phyloP scores from a whole-genome alignment of 2,329 filamentous ascomycete species.

The Fusarium sp. region DNA sequence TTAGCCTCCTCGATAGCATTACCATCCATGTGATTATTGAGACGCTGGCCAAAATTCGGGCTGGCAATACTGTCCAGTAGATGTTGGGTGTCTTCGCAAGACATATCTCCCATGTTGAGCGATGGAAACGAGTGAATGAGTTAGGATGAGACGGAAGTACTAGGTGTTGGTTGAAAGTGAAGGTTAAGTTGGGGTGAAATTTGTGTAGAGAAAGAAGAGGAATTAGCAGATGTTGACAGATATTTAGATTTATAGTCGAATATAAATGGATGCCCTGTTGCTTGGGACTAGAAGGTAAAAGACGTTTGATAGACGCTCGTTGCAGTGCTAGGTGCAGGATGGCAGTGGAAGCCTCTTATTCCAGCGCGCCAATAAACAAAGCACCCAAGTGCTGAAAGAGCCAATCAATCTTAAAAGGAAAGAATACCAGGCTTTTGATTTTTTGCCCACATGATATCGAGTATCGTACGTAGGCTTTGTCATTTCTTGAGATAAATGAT shows the following conservation, averaged over 20 bases:
- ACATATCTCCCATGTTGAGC: not conserved
- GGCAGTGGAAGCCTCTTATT: not conserved
- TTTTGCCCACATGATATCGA: not conserved
- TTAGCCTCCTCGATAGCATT: not conserved
- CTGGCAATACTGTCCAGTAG: not conserved
- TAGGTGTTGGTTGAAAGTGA: not conserved
- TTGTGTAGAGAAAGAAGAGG: not conserved
- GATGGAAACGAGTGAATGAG: not conserved
- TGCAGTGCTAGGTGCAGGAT: not conserved
- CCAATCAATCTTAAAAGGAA: slow-evolving; percentile 5
- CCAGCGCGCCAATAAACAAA: slow-evolving; percentile 2
- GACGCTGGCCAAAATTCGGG: accelerated
- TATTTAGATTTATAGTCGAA: not conserved
- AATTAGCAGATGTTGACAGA: not conserved
- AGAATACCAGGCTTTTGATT: not conserved
- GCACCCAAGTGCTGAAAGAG: not conserved
- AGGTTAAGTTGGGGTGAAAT: not conserved
- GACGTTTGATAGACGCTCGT: not conserved
- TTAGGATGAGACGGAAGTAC: not conserved
- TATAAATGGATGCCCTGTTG: not conserved
- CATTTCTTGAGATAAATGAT: too few species aligned
- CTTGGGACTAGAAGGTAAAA: not conserved
- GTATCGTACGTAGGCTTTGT: accelerated
- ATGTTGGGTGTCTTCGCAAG: not conserved
- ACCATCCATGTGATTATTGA: accelerated